These are phyloP conservation scores for Henckelia pumila DNA, from an alignment of 257 asterid species.

Conservation along the genomic window DNA sequence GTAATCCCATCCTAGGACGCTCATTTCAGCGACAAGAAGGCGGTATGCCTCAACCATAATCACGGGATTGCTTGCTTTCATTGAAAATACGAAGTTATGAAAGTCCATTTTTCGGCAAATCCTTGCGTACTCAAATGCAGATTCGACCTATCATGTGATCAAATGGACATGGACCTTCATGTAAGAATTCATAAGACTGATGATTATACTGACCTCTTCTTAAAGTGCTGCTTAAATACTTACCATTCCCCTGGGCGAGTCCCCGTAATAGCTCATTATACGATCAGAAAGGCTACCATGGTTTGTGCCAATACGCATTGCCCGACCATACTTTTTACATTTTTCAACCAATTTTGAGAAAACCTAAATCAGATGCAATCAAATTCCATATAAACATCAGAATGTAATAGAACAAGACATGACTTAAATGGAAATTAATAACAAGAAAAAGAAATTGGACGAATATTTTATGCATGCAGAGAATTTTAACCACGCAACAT, in stretches of 20 bases:
- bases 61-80: too few species aligned
- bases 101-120: slow-evolving; percentile 89
- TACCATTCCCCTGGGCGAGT: slow-evolving; percentile 99
- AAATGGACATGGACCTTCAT: slow-evolving; percentile 14
- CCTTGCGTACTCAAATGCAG: slow-evolving; percentile 96
- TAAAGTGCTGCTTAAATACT: slow-evolving; percentile 29
- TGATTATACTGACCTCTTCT: not conserved
- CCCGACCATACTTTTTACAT: slow-evolving; percentile 90
- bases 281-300: slow-evolving; percentile 82
- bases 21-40: too few species aligned
- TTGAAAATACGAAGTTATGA: slow-evolving; percentile 63
- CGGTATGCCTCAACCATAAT: too few species aligned
- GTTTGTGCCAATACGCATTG: slow-evolving; percentile 52
- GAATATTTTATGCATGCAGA: not conserved
- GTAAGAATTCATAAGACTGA: not conserved
- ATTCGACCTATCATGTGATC: slow-evolving; percentile 69
- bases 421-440: not conserved
- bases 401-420: not conserved
- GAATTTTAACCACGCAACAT: not conserved
- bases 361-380: slow-evolving; percentile 45
- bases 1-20: slow-evolving; percentile 48
- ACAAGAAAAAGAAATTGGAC: not conserved
- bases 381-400: not conserved
- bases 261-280: slow-evolving; percentile 96
- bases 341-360: slow-evolving; percentile 96